Evolutionary conservation across 495 filamentous ascomycete species (phyloP).

Genomic region (Penicillium alfredii): DNA sequence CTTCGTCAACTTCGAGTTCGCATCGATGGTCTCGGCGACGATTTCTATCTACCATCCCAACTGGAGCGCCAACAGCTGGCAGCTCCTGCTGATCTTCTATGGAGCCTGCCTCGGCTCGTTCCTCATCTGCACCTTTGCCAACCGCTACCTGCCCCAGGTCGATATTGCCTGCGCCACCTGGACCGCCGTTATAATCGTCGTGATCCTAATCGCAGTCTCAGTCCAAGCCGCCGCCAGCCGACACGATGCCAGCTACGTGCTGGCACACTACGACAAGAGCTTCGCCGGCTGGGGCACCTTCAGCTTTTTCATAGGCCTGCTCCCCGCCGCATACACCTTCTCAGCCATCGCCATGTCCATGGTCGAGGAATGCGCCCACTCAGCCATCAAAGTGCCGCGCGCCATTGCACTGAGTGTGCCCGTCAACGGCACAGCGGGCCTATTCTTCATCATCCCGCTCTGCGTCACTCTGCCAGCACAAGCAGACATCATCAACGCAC

Average conservation of each 20-base stretch:
- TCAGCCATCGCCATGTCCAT: constrained; percentile 49
- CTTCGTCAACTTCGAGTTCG: constrained; percentile 62
- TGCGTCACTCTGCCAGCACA: constrained; percentile 43
- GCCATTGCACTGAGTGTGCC: constrained; percentile 41
- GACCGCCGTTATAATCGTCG: constrained; percentile 33
- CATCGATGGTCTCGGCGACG: constrained; percentile 50
- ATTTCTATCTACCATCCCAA: constrained; percentile 54
- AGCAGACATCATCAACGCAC: constrained; percentile 35
- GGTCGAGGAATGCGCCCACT: constrained; percentile 44
- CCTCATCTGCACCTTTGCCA: constrained; percentile 50
- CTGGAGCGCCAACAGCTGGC: constrained; percentile 48
- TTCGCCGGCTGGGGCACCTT: constrained; percentile 41
- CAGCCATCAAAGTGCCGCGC: constrained; percentile 40
- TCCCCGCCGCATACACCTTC: constrained; percentile 48
- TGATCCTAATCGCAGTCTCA: constrained; percentile 36
- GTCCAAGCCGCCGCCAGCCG: constrained; percentile 39
- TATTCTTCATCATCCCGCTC: constrained; percentile 46
- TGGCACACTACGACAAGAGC: constrained; percentile 45
- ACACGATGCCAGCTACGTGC: constrained; percentile 37
- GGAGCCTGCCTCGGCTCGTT: constrained; percentile 50
- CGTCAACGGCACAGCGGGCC: constrained; percentile 35
- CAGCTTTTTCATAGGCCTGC: constrained; percentile 48
- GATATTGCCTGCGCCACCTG: constrained; percentile 44
- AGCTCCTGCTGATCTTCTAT: constrained; percentile 56
- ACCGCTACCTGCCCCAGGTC: constrained; percentile 50